These are phyloP conservation scores for Ogataea nitratoaversa DNA, from an alignment of 805 yeast genomes.

Conservation along the genomic window DNA sequence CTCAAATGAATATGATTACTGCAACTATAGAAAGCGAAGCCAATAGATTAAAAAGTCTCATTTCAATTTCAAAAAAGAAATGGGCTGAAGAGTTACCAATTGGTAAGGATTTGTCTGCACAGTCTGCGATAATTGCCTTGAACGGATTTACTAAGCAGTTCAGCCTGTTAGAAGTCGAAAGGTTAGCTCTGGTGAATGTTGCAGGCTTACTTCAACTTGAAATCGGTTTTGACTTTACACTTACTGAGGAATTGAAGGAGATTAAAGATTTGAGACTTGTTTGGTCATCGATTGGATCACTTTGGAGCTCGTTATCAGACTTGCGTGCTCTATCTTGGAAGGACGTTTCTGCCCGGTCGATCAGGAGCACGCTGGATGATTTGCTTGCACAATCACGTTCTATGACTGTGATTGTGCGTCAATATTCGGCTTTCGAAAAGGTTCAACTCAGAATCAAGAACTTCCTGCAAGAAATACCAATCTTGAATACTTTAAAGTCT, in stretches of 20 bases:
- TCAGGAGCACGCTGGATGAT: conserved; percentile 49
- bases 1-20: conserved; percentile 41
- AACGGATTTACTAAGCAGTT: conserved; percentile 22
- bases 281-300: conserved; percentile 56
- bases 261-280: conserved; percentile 52
- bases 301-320: conserved; percentile 44
- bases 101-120: conserved; percentile 38
- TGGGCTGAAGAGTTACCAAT: conserved; percentile 52
- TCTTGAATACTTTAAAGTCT: conserved; percentile 46
- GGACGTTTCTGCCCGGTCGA: conserved; percentile 37
- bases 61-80: conserved; percentile 28
- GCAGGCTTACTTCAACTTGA: conserved; percentile 32
- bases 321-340: conserved; percentile 47
- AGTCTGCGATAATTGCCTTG: conserved; percentile 39
- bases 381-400: conserved; percentile 41
- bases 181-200: conserved; percentile 29
- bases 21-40: conserved; percentile 40
- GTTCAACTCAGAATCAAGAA: conserved; percentile 44
- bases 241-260: conserved; percentile 41
- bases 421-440: conserved; percentile 63
- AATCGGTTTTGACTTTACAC: conserved; percentile 23
- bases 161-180: conserved; percentile 8
- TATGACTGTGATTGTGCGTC: conserved; percentile 57
- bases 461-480: conserved; percentile 34
- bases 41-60: conserved; percentile 30